A percentile compares a stretch with the other conserved stretches of the same genome.
Conservation (phyloP, 352 stramenopile genomes). For the Blastocystis sp. region DNA sequence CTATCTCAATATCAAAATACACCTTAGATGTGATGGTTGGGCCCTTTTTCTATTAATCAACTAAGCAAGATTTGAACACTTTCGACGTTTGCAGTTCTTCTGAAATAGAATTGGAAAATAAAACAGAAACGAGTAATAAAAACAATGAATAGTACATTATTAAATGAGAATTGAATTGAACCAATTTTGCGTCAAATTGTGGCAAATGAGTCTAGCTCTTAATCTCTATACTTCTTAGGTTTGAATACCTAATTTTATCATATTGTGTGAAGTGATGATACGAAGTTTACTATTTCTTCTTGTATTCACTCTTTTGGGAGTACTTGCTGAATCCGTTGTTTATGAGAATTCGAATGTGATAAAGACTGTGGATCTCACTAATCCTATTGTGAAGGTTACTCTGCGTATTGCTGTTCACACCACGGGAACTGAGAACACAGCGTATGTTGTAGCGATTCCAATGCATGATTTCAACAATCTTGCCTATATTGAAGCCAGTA, state of each 20-base stretch:
- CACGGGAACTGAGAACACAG: neutral
- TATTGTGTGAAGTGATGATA: neutral
- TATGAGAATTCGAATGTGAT: conserved; percentile 60
- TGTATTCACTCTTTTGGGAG: neutral
- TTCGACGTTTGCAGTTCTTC: neutral
- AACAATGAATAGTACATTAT: no score
- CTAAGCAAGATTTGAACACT: neutral
- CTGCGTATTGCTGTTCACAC: neutral
- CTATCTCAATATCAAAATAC: conserved; percentile 94
- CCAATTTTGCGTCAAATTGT: no score
- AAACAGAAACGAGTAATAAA: no score
- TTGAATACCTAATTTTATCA: no score
- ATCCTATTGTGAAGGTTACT: conserved; percentile 15
- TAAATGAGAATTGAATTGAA: no score
- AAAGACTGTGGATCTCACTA: conserved; percentile 45
- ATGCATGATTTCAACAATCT: neutral
- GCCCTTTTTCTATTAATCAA: conserved; percentile 15
- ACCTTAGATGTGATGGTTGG: conserved; percentile 73
- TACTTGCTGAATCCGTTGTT: neutral
- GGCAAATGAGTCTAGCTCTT: no score
- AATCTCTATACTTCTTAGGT: no score
- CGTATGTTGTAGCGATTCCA: conserved; percentile 19
- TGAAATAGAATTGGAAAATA: neutral
- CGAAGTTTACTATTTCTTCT: neutral
- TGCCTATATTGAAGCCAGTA: neutral